Evolutionary conservation across 441 rosid genomes (phyloP), one percentile per base, ranked within the genome.

Genomic region (Sinapis alba): DNA sequence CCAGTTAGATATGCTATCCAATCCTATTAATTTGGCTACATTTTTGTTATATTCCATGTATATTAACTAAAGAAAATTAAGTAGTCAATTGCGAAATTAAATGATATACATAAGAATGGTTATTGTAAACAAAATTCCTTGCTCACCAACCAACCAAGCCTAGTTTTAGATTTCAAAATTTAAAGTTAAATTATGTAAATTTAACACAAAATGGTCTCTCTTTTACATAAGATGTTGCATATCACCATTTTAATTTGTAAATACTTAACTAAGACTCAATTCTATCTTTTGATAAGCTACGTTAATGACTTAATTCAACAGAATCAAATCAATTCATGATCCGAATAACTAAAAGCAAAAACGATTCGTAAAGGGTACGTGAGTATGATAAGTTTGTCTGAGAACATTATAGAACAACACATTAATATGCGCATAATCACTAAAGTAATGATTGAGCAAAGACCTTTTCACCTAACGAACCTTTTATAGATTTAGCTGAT

Each of bases 401-500:
- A 36, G 63, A 60, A 62, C 63, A 68, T 61, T 38, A 27, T 26
- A 53, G 58, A 62, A 69, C 13, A 67, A 13, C 64, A 62, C 13
- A 50, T 12, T 7, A 59, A 60, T 50, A 68, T 47, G 67, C 74
- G 45, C 57, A 61, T 34, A 34, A 61, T 68, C 53, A 28, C 28
- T 32, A 2, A 24, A 11, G 41, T 32, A 61, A 61, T 61, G 15
- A 68, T 50, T 23, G n/a, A 1, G n/a, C 64, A 32, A 38, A 6
- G 8, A 56, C 27, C 65, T 76, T 76, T 76, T 69, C 2, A 62
- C 75, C 70, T 54, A 69, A 41, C 60, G 0, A 69, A 69, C 70
- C 65, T 76, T 41, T n/a, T 63, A 28, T 57, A 57, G 65, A 41
- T 23, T 76, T 62, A 76, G 75, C 41, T 62, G 75, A 76, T 76